These are phyloP conservation scores for Triticum timopheevii DNA, from an alignment of 176 grass and related monocot species.

Conservation along the genomic window DNA sequence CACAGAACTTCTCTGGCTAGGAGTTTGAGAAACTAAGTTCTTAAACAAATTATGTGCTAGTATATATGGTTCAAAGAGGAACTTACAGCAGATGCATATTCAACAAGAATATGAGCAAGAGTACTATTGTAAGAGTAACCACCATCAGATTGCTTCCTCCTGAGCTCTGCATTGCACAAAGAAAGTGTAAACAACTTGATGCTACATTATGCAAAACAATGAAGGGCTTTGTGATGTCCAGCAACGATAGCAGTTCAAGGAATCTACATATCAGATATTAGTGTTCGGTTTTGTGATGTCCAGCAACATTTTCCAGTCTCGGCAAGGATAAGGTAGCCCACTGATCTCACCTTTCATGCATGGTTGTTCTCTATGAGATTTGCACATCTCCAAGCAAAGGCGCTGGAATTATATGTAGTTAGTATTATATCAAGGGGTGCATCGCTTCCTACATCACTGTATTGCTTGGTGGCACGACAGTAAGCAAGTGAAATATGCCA, in stretches of 20 bases:
- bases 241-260: neutral
- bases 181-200: neutral
- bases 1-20: neutral
- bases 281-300: neutral
- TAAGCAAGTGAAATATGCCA: neutral
- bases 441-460: neutral
- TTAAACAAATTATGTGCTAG: neutral
- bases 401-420: neutral
- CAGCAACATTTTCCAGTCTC: neutral
- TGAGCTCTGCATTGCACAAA: conserved; percentile 31
- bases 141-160: conserved; percentile 25
- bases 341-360: neutral
- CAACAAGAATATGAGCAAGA: conserved; percentile 62
- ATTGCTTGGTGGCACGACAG: neutral
- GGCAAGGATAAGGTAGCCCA: neutral
- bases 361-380: too few relatives aligned
- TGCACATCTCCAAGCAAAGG: neutral
- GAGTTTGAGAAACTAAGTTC: neutral
- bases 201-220: neutral
- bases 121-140: conserved; percentile 67
- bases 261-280: neutral
- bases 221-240: neutral
- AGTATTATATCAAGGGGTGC: neutral
- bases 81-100: conserved; percentile 93
- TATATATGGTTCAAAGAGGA: neutral